Evolutionary conservation across 148 eudicot genomes (phyloP), one percentile per base, ranked within the genome.

Genomic region (Cornus suecica): DNA sequence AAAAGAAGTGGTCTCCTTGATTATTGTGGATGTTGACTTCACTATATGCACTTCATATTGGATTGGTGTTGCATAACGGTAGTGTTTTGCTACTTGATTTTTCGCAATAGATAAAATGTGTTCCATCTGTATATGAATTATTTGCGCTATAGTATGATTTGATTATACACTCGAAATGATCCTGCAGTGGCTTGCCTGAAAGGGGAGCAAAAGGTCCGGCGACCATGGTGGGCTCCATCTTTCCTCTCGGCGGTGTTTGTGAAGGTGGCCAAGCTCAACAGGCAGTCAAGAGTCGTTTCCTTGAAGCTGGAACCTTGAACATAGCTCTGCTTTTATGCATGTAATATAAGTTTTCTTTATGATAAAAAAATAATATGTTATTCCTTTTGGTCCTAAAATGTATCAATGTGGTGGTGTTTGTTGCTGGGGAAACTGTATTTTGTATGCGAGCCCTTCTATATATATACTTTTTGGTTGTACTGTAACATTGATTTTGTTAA

Each of bases 211-310:
- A 94, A 83, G 69, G 93, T 92, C 31, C 90, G 87, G 11, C 83
- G 91, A 25, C 97, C 97, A 5, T 94, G 98, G 98, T 94, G 98
- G 98, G 97, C 98, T 52, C 98, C 98, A 15, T 84, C 95, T 78
- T 94, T 92, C 83, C 78, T 94, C 25, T 92, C 93, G 5, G 79
- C 82, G 61, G 86, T 91, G 75, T 90, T 84, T 70, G 87, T 86
- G 20, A 94, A 85, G 76, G 90, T 89, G 15, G 93, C 90, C 23
- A 94, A 89, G 80, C 93, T 93, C 73, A 94, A 87, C 83, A 81
- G 97, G 87, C 98, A 90, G 68, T 88, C 93, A 7, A 85, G 98
- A 63, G 97, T 94, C 27, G 98, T 94, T 72, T 92, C 98, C 64
- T 70, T 94, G 91, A 94, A 94, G 92, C 90, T 94, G 68, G 98